Conservation (phyloP, 148 eudicot genomes). For the Salicornia ramosissima region DNA sequence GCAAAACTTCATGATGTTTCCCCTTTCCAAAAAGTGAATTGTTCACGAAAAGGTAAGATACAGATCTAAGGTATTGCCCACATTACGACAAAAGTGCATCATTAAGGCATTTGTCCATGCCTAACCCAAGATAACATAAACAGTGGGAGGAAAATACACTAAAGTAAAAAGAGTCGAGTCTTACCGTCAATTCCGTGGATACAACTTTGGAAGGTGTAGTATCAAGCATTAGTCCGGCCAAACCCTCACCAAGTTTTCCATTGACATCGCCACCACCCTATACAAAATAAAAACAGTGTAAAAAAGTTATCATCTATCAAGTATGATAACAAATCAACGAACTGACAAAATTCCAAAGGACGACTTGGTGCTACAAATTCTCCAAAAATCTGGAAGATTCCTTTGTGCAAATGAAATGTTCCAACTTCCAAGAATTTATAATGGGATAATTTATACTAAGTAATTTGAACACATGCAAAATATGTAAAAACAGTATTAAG, state of each 20-base stretch:
- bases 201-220: slow-evolving; percentile 93
- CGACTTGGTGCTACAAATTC: no score
- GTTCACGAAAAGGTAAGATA: neutral
- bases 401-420: no score
- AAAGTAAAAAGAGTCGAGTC: slow-evolving; percentile 18
- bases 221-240: slow-evolving; percentile 69
- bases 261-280: slow-evolving; percentile 68
- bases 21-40: neutral
- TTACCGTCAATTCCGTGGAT: slow-evolving; percentile 78
- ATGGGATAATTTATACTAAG: no score
- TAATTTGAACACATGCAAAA: no score
- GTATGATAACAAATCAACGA: slow-evolving; percentile 1
- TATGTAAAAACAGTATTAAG: no score
- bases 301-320: neutral
- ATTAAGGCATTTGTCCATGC: neutral
- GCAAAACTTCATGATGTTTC: neutral
- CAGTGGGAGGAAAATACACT: neutral
- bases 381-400: no score
- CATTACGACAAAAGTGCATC: neutral
- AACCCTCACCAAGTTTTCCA: slow-evolving; percentile 79
- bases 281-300: slow-evolving; percentile 1
- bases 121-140: neutral
- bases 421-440: no score
- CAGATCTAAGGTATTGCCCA: neutral
- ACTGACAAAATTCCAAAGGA: slow-evolving; percentile 2